Evolutionary conservation across 2,329 filamentous ascomycete genomes (phyloP).

Genomic region (Parafenestella ontariensis): DNA sequence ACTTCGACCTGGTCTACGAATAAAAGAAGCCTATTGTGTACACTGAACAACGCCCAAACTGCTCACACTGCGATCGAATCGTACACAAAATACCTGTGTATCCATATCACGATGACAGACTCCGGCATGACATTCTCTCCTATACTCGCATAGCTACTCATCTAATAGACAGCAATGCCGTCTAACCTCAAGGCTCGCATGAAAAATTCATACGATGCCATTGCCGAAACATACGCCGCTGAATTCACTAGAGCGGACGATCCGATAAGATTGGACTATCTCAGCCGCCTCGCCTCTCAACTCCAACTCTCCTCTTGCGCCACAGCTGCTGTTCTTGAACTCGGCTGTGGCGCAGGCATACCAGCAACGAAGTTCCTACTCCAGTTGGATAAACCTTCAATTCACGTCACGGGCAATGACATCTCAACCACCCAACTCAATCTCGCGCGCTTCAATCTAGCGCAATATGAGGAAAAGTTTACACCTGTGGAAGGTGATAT

Average conservation of each 20-base stretch:
- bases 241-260: conserved; percentile 27
- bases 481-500: conserved; percentile 51
- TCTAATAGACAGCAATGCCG: conserved; percentile 1
- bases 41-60: too few species aligned
- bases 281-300: conserved; percentile 21
- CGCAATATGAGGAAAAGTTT: conserved; percentile 16
- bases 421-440: conserved; percentile 51
- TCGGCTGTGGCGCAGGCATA: conserved; percentile 41
- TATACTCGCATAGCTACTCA: not conserved
- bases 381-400: conserved; percentile 16
- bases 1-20: too few species aligned
- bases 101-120: not conserved
- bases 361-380: conserved; percentile 37
- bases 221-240: conserved; percentile 32
- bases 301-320: conserved; percentile 4
- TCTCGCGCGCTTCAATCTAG: conserved; percentile 36
- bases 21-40: too few species aligned
- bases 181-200: conserved; percentile 36
- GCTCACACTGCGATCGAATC: not conserved
- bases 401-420: conserved; percentile 52
- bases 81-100: too few species aligned
- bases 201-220: conserved; percentile 41
- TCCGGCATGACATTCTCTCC: not conserved
- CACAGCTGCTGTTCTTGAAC: conserved; percentile 25
- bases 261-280: conserved; percentile 29